A percentile compares a stretch with the other conserved stretches of the same genome.
Conservation (phyloP, 495 filamentous ascomycete genomes). For the Xylaria acuta region DNA sequence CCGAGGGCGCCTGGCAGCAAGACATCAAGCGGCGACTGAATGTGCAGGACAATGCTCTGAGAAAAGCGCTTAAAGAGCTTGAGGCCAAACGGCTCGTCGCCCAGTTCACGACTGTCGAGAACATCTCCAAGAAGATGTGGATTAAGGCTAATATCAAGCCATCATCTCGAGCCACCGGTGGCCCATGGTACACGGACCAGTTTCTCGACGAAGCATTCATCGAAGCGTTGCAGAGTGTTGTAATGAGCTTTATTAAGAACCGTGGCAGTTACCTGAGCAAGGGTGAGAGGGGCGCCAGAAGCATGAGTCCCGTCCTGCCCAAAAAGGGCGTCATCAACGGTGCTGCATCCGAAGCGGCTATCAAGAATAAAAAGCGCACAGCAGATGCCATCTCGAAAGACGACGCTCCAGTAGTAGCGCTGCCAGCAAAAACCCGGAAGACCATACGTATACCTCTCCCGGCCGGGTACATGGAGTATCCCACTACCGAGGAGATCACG, state of each 20-base stretch:
- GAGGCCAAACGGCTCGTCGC: constrained; percentile 65
- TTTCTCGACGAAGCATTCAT: constrained; percentile 89
- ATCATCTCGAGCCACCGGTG: constrained; percentile 86
- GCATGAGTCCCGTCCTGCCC: constrained; percentile 41
- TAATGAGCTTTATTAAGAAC: constrained; percentile 73
- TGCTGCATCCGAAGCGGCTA: constrained; percentile 37
- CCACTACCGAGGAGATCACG: constrained; percentile 75
- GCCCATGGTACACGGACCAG: constrained; percentile 90
- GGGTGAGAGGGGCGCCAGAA: constrained; percentile 32
- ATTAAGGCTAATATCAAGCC: constrained; percentile 81
- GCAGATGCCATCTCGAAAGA: constrained; percentile 54
- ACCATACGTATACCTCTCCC: constrained; percentile 66
- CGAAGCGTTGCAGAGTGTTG: constrained; percentile 65
- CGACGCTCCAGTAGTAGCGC: constrained; percentile 29
- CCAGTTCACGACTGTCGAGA: constrained; percentile 67
- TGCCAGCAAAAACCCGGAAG: constrained; percentile 50
- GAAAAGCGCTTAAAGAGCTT: constrained; percentile 76
- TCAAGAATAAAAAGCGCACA: constrained; percentile 50
- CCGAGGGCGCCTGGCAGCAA: constrained; percentile 87
- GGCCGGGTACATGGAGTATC: constrained; percentile 73
- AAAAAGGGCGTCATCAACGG: constrained; percentile 54
- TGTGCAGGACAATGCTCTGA: constrained; percentile 78
- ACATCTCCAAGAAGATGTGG: constrained; percentile 75
- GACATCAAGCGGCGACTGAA: constrained; percentile 76
- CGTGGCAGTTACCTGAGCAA: constrained; percentile 68